Conservation (phyloP, 352 stramenopile genomes). For the Phytophthora pinifolia region DNA sequence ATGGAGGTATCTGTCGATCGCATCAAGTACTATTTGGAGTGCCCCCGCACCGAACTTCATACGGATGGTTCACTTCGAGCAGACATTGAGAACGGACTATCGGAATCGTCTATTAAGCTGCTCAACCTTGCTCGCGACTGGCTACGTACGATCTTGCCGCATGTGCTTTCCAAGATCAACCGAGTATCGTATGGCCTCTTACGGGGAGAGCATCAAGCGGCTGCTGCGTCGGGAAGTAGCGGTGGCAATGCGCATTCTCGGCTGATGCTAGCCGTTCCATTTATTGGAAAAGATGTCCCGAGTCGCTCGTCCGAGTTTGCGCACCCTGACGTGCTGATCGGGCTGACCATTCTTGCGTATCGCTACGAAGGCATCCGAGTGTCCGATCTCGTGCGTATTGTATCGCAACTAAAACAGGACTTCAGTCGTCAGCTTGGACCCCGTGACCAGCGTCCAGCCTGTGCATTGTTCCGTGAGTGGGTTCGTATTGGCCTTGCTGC, state of each 20-base stretch:
- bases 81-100: slow-evolving; percentile 74
- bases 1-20: slow-evolving; percentile 88
- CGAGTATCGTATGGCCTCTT: slow-evolving; percentile 98
- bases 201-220: slow-evolving; percentile 59
- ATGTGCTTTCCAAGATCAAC: slow-evolving; percentile 99
- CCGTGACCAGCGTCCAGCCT: slow-evolving; percentile 75
- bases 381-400: slow-evolving; percentile 81
- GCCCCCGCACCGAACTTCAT: slow-evolving; percentile 56
- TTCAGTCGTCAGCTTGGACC: slow-evolving; percentile 85
- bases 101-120: slow-evolving; percentile 94
- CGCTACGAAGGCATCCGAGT: slow-evolving; percentile 89
- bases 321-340: slow-evolving; percentile 97
- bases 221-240: slow-evolving; percentile 47
- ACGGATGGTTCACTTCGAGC: slow-evolving; percentile 75
- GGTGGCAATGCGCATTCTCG: slow-evolving; percentile 95
- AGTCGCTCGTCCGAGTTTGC: slow-evolving; percentile 98
- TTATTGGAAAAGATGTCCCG: slow-evolving; percentile 99
- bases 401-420: slow-evolving; percentile 89
- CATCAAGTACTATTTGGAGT: slow-evolving; percentile 73
- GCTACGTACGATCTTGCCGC: slow-evolving; percentile 97
- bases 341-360: slow-evolving; percentile 90
- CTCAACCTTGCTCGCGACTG: slow-evolving; percentile 98
- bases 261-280: slow-evolving; percentile 96
- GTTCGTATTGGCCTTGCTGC: slow-evolving; percentile 47
- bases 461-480: slow-evolving; percentile 81